Evolutionary conservation across 116 monocot genomes (phyloP).

Genomic region (Phalaenopsis hybrid): DNA sequence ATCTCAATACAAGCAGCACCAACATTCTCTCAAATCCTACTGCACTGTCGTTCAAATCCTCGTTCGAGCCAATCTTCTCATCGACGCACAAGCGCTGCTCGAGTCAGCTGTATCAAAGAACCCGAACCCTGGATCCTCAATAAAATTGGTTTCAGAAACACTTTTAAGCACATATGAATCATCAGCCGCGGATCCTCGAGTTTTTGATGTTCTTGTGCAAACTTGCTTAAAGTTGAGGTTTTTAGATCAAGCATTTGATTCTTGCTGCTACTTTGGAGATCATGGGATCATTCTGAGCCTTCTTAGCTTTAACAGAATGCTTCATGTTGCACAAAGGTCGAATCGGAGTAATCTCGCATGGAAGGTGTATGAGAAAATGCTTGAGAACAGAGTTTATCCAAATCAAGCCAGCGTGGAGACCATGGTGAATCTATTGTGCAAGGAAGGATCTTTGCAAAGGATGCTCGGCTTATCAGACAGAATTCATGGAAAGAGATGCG

Average conservation of each 20-base stretch:
- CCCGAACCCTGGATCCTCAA: conserved; percentile 2
- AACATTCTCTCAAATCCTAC: conserved; percentile 40
- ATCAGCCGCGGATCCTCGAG: conserved; percentile 31
- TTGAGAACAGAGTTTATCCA: conserved; percentile 48
- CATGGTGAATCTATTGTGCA: conserved; percentile 58
- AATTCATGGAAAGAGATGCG: conserved; percentile 48
- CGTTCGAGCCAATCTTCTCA: conserved; percentile 38
- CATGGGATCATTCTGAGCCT: conserved; percentile 34
- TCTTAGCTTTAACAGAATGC: conserved; percentile 45
- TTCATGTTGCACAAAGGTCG: conserved; percentile 38
- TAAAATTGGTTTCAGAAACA: conserved; percentile 13
- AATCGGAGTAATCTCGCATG: conserved; percentile 33
- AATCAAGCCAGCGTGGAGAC: conserved; percentile 45
- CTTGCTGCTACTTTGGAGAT: conserved; percentile 37
- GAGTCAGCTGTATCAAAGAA: conserved; percentile 34
- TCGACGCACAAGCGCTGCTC: conserved; percentile 49
- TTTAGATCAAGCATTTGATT: conserved; percentile 39
- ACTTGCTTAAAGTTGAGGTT: conserved; percentile 40
- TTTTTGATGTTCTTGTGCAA: conserved; percentile 62
- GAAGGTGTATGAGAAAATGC: conserved; percentile 72
- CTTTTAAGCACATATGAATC: conserved; percentile 35
- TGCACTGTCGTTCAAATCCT: conserved; percentile 65
- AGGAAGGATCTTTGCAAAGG: conserved; percentile 46
- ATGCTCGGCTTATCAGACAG: conserved; percentile 24
- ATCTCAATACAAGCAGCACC: conserved; percentile 17